These are phyloP conservation scores for Suillus ampliporus DNA, from an alignment of 768 basidiomycete genomes.

Conservation along the genomic window DNA sequence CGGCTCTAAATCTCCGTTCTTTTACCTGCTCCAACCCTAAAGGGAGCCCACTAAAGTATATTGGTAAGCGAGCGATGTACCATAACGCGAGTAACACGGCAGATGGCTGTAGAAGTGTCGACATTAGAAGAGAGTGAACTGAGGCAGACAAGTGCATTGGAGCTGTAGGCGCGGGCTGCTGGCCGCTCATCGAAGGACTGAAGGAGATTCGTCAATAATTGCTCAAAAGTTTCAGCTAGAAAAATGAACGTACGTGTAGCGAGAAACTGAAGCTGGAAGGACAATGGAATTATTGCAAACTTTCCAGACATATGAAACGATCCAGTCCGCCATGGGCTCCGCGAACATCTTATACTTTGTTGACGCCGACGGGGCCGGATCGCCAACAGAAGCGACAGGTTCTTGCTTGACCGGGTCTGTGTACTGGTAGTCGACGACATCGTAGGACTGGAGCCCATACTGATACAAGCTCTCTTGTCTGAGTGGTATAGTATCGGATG, in stretches of 20 bases:
- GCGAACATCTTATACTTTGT: constrained; percentile 71
- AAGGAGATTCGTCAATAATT: constrained; percentile 20
- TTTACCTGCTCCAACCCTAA: constrained; percentile 59
- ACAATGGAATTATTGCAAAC: constrained; percentile 75
- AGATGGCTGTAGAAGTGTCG: constrained; percentile 82
- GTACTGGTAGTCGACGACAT: constrained; percentile 9
- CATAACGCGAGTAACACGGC: constrained; percentile 79
- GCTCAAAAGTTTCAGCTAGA: not conserved
- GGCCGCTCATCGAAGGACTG: constrained; percentile 35
- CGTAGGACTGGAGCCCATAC: constrained; percentile 24
- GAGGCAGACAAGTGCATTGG: constrained; percentile 56
- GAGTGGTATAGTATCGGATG: constrained; percentile 29
- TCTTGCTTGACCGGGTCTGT: constrained; percentile 22
- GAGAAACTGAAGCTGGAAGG: constrained; percentile 58
- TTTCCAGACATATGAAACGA: constrained; percentile 82
- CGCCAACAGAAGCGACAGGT: constrained; percentile 49
- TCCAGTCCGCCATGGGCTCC: constrained; percentile 80
- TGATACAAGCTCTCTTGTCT: constrained; percentile 28
- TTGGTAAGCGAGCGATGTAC: constrained; percentile 82
- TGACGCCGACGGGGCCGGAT: constrained; percentile 42
- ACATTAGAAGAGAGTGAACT: constrained; percentile 75
- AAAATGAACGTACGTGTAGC: constrained; percentile 55
- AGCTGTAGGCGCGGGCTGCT: constrained; percentile 42
- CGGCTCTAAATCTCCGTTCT: constrained; percentile 66
- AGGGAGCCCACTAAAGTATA: constrained; percentile 60